A percentile compares a stretch with the other conserved stretches of the same genome.
These are phyloP conservation scores for Neurospora discreta DNA, from an alignment of 495 filamentous ascomycete genomes.

Conservation along the genomic window DNA sequence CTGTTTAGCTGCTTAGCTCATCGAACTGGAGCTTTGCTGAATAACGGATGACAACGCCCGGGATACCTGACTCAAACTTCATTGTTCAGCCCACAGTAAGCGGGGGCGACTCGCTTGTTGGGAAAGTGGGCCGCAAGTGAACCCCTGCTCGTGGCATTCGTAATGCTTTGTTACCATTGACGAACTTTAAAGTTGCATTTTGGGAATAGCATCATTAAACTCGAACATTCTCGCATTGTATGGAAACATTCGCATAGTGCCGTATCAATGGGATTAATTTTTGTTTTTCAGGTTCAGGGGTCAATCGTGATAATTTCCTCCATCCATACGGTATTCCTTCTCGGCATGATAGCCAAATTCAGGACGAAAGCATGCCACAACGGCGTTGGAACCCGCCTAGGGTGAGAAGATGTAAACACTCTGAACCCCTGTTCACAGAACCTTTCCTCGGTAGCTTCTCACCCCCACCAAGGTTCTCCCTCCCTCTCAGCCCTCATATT, in stretches of 20 bases:
- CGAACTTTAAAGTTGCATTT: background rate
- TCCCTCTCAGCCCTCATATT: background rate
- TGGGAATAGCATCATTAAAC: background rate
- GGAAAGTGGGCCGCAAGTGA: background rate
- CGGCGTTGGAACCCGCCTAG: background rate
- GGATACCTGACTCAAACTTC: background rate
- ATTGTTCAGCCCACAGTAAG: background rate
- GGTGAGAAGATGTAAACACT: background rate
- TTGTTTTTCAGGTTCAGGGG: too few relatives aligned
- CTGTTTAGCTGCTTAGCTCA: background rate
- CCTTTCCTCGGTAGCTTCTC: background rate
- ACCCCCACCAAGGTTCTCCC: background rate
- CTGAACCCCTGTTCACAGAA: background rate
- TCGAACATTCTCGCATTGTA: background rate
- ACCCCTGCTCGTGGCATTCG: background rate
- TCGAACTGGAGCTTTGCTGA: background rate
- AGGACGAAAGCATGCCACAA: background rate
- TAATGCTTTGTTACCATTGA: background rate
- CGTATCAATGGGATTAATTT: background rate
- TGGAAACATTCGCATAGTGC: background rate
- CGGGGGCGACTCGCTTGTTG: background rate
- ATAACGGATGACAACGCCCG: conserved; percentile 1
- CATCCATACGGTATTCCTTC: background rate
- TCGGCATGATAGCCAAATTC: background rate
- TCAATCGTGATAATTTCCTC: too few relatives aligned